Percentiles rank a stretch among this genome's conserved stretches.
Conservation (phyloP, 805 yeast genomes). For the Starmerella floricola region DNA sequence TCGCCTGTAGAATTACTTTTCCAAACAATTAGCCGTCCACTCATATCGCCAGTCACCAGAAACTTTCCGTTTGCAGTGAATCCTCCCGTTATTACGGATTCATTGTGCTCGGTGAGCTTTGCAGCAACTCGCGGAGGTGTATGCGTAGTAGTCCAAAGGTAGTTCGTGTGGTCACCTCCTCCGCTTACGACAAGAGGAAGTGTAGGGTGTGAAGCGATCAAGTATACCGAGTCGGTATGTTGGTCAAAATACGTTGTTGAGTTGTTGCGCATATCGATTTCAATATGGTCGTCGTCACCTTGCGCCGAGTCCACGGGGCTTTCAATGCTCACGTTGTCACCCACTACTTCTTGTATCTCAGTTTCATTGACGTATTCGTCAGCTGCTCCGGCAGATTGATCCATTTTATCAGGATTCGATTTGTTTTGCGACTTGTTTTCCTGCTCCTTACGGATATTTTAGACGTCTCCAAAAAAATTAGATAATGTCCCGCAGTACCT, state of each 20-base stretch:
- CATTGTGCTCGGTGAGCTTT: conserved; percentile 69
- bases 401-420: background rate
- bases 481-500: no score
- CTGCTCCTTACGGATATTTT: no score
- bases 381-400: background rate
- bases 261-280: conserved; percentile 80
- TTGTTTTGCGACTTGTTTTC: no score
- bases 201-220: conserved; percentile 70
- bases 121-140: conserved; percentile 73
- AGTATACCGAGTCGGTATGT: conserved; percentile 78
- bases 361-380: conserved; percentile 19
- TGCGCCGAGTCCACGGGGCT: conserved; percentile 25
- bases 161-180: conserved; percentile 86
- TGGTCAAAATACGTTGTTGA: conserved; percentile 80
- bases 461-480: background rate
- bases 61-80: conserved; percentile 75
- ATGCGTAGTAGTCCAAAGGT: conserved; percentile 72
- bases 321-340: conserved; percentile 26
- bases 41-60: conserved; percentile 88
- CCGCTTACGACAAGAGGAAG: conserved; percentile 81
- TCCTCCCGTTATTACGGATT: conserved; percentile 73
- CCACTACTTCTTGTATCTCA: conserved; percentile 28
- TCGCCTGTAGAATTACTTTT: conserved; percentile 66
- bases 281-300: conserved; percentile 44
- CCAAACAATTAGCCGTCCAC: conserved; percentile 68